Base-by-base conservation (phyloP, 805 yeast species). In the Debaryomyces prosopidis region DNA sequence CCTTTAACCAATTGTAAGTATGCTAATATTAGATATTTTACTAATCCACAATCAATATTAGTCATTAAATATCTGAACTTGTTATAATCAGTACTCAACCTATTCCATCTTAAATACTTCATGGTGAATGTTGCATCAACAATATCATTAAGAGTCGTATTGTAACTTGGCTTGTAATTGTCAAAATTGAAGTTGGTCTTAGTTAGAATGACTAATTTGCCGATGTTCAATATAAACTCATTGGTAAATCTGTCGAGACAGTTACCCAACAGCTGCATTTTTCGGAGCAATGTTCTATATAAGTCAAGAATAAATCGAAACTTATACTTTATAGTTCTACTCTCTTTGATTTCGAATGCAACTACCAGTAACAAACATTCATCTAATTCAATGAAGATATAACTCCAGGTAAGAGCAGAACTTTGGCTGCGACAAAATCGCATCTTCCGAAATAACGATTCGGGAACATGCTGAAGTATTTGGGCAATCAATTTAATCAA, bases 301-400 rank as follows among this genome's bases (percentile, higher is more conserved):
- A 38, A 15, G 7, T 20, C 17, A 12, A 38, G 12, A 10, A 27
- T 8, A 12, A 17, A 3, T 17, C 8, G 10, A 14, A n/a, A 30
- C 17, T 38, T 38, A 15, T 27, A 5, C 7, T 15, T 19, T 14
- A 38, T 8, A 9, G 7, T 20, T 14, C 18, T n/a, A 27, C 20
- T 27, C 41, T 31, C 23, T 10, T n/a, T 26, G 16, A 26, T n/a
- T 36, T 42, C 40, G 35, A 16, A 19, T 15, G 36, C 36, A 10
- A 42, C 31, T 4, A 36, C 28, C 15, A 26, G 27, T 26, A 46
- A 36, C 3, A 42, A n/a, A 35, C 45, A 42, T 18, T 46, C 49
- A 37, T 46, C 49, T 3, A 46, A 33, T 8, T 26, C 15, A 12
- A 37, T 38, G 14, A 46, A 34, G 3, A 46, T 11, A 17, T 7